Conservation (phyloP, 805 yeast species). For the Metschnikowia kofuensis region DNA sequence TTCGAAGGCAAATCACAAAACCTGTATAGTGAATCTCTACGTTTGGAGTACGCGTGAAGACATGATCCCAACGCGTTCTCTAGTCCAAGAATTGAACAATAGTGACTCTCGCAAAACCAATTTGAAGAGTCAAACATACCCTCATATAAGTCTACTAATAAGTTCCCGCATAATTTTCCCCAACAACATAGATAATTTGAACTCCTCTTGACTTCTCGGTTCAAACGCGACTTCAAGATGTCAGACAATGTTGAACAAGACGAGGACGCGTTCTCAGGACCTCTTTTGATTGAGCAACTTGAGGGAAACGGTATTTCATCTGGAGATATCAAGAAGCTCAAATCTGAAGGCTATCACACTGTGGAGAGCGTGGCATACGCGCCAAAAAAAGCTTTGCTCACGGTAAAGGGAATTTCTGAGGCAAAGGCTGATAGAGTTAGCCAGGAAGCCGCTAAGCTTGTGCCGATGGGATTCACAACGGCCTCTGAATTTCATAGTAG, state of each 20-base stretch:
- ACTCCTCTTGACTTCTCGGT: no score
- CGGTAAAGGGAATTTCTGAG: constrained; percentile 90
- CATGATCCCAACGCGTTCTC: not conserved
- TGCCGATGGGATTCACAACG: constrained; percentile 96
- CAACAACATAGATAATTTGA: not conserved
- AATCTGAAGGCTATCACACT: constrained; percentile 82
- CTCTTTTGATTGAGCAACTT: constrained; percentile 50
- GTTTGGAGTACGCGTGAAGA: not conserved
- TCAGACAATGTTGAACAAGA: constrained; percentile 26
- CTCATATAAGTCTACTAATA: no score
- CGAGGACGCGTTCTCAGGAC: constrained; percentile 56
- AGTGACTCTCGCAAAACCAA: not conserved
- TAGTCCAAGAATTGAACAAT: not conserved
- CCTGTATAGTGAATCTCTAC: not conserved
- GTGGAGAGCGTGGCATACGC: constrained; percentile 93
- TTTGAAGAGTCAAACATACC: no score
- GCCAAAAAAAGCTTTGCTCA: constrained; percentile 72
- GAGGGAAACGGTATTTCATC: constrained; percentile 85
- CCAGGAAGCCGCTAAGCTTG: constrained; percentile 78
- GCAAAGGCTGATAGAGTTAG: constrained; percentile 88
- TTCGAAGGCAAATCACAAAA: not conserved
- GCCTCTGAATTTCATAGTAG: constrained; percentile 92
- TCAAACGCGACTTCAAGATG: constrained; percentile 10
- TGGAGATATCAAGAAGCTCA: constrained; percentile 73
- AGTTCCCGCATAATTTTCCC: no score